Evolutionary conservation across 768 basidiomycete genomes (phyloP), one percentile per base, ranked within the genome.

Genomic region (Lactarius indigo): DNA sequence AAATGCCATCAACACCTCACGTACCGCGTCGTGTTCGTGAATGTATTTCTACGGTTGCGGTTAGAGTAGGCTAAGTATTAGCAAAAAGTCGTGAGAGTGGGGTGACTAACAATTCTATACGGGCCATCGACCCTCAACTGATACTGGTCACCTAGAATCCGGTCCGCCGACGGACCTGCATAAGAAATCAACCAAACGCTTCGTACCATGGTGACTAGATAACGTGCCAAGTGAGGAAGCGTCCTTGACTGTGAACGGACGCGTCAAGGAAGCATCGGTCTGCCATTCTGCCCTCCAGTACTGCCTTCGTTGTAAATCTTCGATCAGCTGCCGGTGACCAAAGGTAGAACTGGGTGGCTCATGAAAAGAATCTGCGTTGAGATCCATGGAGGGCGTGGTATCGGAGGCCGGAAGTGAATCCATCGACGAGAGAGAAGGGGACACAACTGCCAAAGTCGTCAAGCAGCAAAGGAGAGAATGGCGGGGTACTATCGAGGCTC

Each of bases 201-300:
- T 44, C 28, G 31, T 56, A 56, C 42, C 18, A 33, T 28, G n/a
- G 17, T 6, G 33, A 39, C 13, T 30, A 28, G 31, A 44, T 10
- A 58, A 44, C 78, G 47, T 72, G 86, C 90, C 91, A 41, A 94
- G 77, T 2, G 90, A 89, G 2, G 90, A 92, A 10, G 88, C 84
- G 72, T 91, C 85, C 1, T 86, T 85, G 23, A 92, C 75, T 72
- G 88, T 77, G 71, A 93, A 91, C 4, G 76, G 76, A 26, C 77
- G 76, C 18, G 73, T 74, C 15, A 79, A 64, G 68, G 80, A 74
- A 28, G 78, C 77, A 69, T 84, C 82, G 1, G 80, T 80, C 59
- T 77, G 78, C 89, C 89, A 91, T 30, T 84, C 85, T 2, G 82
- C 76, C 68, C 84, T 82, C 92, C 92, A 94, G 72, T 92, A 92